These are phyloP conservation scores for Tulasnella sp. DNA, from an alignment of 768 basidiomycete species.

Conservation along the genomic window DNA sequence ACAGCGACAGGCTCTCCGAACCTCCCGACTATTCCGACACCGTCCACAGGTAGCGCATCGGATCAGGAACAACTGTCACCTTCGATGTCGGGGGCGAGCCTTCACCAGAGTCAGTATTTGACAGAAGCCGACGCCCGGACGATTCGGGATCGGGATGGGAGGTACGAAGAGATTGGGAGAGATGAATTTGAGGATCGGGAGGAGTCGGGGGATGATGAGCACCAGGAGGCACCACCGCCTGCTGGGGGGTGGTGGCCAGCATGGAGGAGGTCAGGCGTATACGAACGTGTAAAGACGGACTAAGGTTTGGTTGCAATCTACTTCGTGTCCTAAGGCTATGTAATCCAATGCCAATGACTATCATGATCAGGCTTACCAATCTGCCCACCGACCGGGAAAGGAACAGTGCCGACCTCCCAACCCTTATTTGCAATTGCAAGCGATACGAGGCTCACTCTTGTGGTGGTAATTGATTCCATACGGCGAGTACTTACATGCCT, in stretches of 20 bases:
- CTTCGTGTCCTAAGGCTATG: too few relatives aligned
- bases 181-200: slow-evolving; percentile 7
- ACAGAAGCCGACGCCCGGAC: not conserved
- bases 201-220: not conserved
- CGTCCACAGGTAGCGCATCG: not conserved
- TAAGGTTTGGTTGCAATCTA: too few relatives aligned
- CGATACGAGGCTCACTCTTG: too few relatives aligned
- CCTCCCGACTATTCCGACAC: not conserved
- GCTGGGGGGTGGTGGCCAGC: not conserved
- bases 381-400: too few relatives aligned
- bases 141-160: not conserved
- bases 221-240: not conserved
- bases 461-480: too few relatives aligned
- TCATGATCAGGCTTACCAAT: too few relatives aligned
- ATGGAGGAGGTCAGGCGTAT: not conserved
- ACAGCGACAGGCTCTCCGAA: not conserved
- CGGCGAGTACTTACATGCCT: too few relatives aligned
- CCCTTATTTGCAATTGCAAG: too few relatives aligned
- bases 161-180: slow-evolving; percentile 9
- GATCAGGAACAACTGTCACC: not conserved
- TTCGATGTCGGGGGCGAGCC: not conserved
- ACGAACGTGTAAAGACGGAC: not conserved
- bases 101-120: not conserved
- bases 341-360: too few relatives aligned
- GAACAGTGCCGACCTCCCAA: too few relatives aligned